A percentile compares a stretch with the other conserved stretches of the same genome.
Conservation (phyloP, 768 basidiomycete genomes). For the Lentinula guzmanii region DNA sequence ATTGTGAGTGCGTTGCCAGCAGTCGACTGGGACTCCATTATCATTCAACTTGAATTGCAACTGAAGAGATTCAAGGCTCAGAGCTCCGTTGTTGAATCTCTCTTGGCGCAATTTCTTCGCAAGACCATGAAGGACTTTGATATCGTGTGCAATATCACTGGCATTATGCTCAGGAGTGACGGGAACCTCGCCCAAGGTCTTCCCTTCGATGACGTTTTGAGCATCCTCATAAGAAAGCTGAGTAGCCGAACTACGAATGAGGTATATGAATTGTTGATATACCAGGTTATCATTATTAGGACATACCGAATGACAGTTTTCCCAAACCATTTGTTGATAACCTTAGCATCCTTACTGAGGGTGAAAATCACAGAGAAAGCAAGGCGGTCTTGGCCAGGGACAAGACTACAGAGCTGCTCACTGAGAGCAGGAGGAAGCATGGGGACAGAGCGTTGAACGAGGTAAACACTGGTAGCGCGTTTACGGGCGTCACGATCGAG, state of each 20-base stretch:
- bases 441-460: constrained; percentile 92
- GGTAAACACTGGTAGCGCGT: constrained; percentile 93
- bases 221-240: constrained; percentile 82
- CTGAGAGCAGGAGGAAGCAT: constrained; percentile 95
- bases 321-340: constrained; percentile 88
- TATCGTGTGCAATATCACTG: constrained; percentile 66
- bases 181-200: constrained; percentile 43
- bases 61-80: constrained; percentile 62
- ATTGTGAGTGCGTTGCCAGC: constrained; percentile 51
- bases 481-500: constrained; percentile 97
- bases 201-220: constrained; percentile 77
- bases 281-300: neutral
- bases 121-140: constrained; percentile 60
- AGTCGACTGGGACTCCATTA: constrained; percentile 74
- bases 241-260: constrained; percentile 62
- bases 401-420: constrained; percentile 89
- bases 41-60: constrained; percentile 79
- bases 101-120: constrained; percentile 66
- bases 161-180: constrained; percentile 54
- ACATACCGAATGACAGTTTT: constrained; percentile 85
- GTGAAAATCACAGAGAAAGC: constrained; percentile 90
- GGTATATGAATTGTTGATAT: neutral
- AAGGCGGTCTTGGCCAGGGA: constrained; percentile 83
- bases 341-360: constrained; percentile 72
- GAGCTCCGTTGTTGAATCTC: constrained; percentile 76